phyloP scores from a whole-genome alignment of 1,284 basidiomycete genomes.

The Schizophyllum commune region DNA sequence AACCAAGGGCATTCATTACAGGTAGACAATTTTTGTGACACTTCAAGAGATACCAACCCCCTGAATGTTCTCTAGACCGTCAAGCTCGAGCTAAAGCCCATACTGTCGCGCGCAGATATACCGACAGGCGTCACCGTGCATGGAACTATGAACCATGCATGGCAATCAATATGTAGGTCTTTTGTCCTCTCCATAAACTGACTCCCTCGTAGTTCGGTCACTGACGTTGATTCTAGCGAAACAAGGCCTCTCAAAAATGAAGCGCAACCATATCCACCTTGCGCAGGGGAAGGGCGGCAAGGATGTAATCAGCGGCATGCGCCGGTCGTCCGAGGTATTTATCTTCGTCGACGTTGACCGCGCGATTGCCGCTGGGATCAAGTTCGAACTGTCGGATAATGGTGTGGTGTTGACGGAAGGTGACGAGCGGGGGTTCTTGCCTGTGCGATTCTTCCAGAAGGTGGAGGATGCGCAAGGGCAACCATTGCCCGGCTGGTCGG shows the following conservation, averaged over 20 bases:
- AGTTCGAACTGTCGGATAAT: constrained; percentile 72
- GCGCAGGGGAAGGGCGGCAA: constrained; percentile 63
- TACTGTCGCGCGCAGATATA: constrained; percentile 54
- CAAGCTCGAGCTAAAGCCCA: constrained; percentile 59
- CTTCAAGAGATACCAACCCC: neutral
- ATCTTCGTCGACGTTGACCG: constrained; percentile 70
- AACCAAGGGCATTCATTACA: constrained; percentile 91
- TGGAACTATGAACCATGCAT: constrained; percentile 63
- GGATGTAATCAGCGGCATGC: constrained; percentile 76
- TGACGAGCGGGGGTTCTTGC: constrained; percentile 46
- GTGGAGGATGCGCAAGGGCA: constrained; percentile 38
- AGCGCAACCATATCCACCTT: constrained; percentile 82
- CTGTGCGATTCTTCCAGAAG: constrained; percentile 51
- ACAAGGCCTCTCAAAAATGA: constrained; percentile 79
- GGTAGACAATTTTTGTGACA: constrained; percentile 28
- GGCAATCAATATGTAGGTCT: constrained; percentile 64
- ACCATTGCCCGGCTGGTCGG: constrained; percentile 25
- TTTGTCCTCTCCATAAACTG: constrained; percentile 1
- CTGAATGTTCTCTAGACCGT: constrained; percentile 37
- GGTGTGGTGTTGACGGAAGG: constrained; percentile 82
- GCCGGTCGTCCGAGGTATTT: constrained; percentile 60
- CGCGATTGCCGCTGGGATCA: constrained; percentile 64
- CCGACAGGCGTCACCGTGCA: constrained; percentile 65
- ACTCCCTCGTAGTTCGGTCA: neutral
- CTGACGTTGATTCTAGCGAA: constrained; percentile 30